Evolutionary conservation across 331 rosid species (phyloP).

Genomic region (Saraca asoca): DNA sequence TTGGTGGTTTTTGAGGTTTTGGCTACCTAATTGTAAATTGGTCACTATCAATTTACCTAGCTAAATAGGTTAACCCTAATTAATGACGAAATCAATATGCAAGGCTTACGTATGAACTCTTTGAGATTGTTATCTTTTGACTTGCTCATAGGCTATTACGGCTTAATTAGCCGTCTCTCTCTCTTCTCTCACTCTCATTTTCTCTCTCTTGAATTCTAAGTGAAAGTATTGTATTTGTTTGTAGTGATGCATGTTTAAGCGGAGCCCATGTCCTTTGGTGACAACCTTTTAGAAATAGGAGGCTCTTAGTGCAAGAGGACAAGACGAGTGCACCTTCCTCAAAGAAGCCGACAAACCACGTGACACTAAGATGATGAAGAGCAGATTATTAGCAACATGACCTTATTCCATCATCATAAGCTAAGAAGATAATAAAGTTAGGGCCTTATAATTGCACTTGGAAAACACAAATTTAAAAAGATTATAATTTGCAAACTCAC

Average conservation of each 20-base stretch:
- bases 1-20: neutral
- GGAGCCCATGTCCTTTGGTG: constrained; percentile 42
- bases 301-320: constrained; percentile 42
- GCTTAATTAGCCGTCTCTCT: constrained; percentile 28
- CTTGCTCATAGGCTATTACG: constrained; percentile 39
- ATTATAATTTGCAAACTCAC: constrained; percentile 25
- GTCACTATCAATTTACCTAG: constrained; percentile 16
- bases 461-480: neutral
- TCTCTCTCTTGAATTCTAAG: neutral
- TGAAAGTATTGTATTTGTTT: constrained; percentile 31
- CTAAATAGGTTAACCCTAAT: constrained; percentile 18
- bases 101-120: constrained; percentile 50
- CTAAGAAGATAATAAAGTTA: constrained; percentile 36
- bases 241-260: constrained; percentile 39
- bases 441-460: constrained; percentile 42
- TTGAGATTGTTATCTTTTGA: constrained; percentile 47
- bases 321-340: constrained; percentile 51
- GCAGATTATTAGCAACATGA: constrained; percentile 41
- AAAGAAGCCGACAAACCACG: constrained; percentile 72
- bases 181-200: constrained; percentile 1
- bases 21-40: constrained; percentile 5
- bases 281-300: constrained; percentile 31
- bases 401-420: constrained; percentile 45
- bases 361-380: constrained; percentile 44
- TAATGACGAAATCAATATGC: constrained; percentile 54